Percentiles rank a stretch among this genome's conserved stretches.
Evolutionary conservation across 2,329 filamentous ascomycete species (phyloP).

Genomic region (Ophiostoma quercus): DNA sequence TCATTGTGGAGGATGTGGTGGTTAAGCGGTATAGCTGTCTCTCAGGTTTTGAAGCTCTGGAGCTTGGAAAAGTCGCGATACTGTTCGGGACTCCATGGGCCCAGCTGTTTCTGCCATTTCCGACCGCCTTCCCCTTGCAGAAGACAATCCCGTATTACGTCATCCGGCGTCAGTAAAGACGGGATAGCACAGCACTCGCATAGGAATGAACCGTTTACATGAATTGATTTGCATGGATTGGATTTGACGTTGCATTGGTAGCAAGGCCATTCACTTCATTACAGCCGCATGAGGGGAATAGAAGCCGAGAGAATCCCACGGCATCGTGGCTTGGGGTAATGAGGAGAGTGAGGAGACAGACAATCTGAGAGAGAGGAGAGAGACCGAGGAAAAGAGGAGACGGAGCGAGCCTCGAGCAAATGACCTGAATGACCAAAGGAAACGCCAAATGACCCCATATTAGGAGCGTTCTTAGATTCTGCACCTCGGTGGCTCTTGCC

Average conservation of each 20-base stretch:
- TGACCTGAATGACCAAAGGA: neutral
- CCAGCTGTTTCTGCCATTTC: conserved; percentile 10
- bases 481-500: conserved; percentile 15
- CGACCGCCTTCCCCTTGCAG: conserved; percentile 19
- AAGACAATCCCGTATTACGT: neutral
- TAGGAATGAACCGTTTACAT: too few relatives aligned
- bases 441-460: neutral
- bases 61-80: conserved; percentile 2
- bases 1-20: conserved; percentile 3
- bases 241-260: neutral
- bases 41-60: neutral
- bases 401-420: neutral
- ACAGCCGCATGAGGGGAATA: neutral
- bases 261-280: neutral
- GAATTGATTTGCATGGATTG: too few relatives aligned
- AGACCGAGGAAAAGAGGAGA: neutral
- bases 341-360: too few relatives aligned
- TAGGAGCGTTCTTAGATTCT: neutral
- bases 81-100: neutral
- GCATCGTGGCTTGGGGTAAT: neutral
- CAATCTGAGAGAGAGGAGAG: too few relatives aligned
- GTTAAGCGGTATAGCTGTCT: neutral
- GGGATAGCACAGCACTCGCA: too few relatives aligned
- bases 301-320: neutral
- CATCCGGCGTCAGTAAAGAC: neutral